Evolutionary conservation across 2,329 filamentous ascomycete genomes (phyloP).

Genomic region (Ophiosphaerella narmari): DNA sequence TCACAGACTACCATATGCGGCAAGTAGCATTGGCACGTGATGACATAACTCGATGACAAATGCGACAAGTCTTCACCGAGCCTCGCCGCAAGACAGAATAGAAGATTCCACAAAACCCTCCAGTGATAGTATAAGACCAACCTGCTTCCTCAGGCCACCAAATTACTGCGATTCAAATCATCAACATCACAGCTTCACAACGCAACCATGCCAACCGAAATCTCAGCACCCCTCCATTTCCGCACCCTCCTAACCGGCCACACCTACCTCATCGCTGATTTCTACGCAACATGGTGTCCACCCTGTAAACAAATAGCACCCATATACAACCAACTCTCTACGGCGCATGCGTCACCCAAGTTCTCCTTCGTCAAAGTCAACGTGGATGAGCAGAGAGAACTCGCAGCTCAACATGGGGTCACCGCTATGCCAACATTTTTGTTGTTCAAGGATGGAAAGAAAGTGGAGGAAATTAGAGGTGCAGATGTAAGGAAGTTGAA

Average conservation of each 20-base stretch:
- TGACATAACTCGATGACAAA: constrained; percentile 23
- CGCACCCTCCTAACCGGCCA: constrained; percentile 40
- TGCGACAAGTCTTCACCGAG: constrained; percentile 10
- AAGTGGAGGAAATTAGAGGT: constrained; percentile 35
- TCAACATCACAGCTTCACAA: background rate
- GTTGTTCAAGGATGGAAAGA: constrained; percentile 39
- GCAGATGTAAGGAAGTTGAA: constrained; percentile 35
- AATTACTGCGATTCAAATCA: background rate
- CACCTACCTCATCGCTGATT: constrained; percentile 55
- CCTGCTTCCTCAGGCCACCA: background rate
- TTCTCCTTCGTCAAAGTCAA: constrained; percentile 61
- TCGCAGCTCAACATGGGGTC: constrained; percentile 55
- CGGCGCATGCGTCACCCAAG: constrained; percentile 50
- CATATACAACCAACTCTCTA: constrained; percentile 57
- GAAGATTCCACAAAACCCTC: constrained; percentile 27
- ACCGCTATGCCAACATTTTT: constrained; percentile 50
- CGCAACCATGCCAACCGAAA: constrained; percentile 35
- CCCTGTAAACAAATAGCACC: constrained; percentile 61
- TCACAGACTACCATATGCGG: constrained; percentile 7
- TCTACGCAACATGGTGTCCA: constrained; percentile 61
- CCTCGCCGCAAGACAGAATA: constrained; percentile 9
- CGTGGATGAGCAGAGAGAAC: constrained; percentile 56
- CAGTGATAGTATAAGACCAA: background rate
- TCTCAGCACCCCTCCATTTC: constrained; percentile 40
- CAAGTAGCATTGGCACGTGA: constrained; percentile 12